Evolutionary conservation across 331 rosid species (phyloP), one percentile per base, ranked within the genome.

Genomic region (Acacia pycnantha): DNA sequence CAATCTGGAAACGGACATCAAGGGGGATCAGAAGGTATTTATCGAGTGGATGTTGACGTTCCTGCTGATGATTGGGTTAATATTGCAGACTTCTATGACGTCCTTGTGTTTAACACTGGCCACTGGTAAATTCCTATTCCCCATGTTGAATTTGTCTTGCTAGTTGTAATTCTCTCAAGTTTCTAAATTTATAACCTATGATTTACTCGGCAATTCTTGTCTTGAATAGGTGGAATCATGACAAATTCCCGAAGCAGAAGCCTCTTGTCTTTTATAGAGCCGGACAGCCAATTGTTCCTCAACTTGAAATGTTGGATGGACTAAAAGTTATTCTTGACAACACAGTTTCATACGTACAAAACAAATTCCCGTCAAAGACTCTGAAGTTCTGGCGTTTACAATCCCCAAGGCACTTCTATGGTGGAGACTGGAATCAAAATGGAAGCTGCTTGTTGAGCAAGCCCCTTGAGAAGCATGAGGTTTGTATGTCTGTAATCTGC

Each of bases 361-460:
- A 89, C 58, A 82, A 92, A 74, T 53, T 92, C 81, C 97, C 93
- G 11, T 19, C 70, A 40, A 91, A 82, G 77, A 89, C 94, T 13
- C 88, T 90, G 58, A 95, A 92, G 86, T 86, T 93, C 77, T 95
- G 99, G 98, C 94, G 98, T 62, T 88, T 90, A 74, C 95, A 93
- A 86, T 95, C 97, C 21, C 97, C 97, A 33, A 90, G 98, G 85
- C 98, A 95, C 83, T 95, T 95, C 81, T 82, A 88, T 69, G 99
- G 97, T 24, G 98, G 98, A 69, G 97, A 92, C 5, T 95, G 97
- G 99, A 95, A 95, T 86, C 97, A 92, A 86, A 95, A 95, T 47
- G 99, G 97, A 31, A 95, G 97, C 82, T 95, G 99, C 90, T 67
- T 90, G 89, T 90, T 92, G 80, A 83, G 82, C 86, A 87, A 91